phyloP scores from a whole-genome alignment of 2,329 filamentous ascomycete genomes.

The Ceratocystiopsis minuta region DNA sequence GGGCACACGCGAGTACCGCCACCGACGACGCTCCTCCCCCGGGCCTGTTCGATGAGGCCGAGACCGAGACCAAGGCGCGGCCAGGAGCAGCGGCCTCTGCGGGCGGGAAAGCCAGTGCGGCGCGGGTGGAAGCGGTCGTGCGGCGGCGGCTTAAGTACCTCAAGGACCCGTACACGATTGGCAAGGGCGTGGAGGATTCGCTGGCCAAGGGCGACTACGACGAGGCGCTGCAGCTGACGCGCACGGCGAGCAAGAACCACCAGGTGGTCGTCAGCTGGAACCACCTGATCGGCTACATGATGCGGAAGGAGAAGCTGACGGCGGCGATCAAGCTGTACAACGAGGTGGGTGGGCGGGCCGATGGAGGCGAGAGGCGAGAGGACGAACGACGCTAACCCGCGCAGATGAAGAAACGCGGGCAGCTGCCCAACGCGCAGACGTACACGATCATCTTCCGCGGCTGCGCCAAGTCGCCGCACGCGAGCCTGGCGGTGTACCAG shows the following conservation, averaged over 20 bases:
- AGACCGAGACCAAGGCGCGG: too few relatives aligned
- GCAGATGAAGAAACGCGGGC: slow-evolving; percentile 86
- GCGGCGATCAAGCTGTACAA: slow-evolving; percentile 71
- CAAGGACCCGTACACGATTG: slow-evolving; percentile 55
- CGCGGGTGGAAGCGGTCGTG: neutral
- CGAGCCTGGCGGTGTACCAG: slow-evolving; percentile 42
- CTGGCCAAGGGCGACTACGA: slow-evolving; percentile 41
- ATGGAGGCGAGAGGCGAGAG: too few relatives aligned
- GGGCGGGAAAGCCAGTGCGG: neutral
- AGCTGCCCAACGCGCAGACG: slow-evolving; percentile 63
- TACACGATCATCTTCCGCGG: slow-evolving; percentile 72
- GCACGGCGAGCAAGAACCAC: slow-evolving; percentile 46
- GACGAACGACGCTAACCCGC: neutral
- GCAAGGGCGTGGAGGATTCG: slow-evolving; percentile 43
- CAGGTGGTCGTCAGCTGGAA: slow-evolving; percentile 74
- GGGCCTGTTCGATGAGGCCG: too few relatives aligned
- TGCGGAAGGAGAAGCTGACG: slow-evolving; percentile 41
- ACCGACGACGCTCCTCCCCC: too few relatives aligned
- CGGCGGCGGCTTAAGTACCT: slow-evolving; percentile 23
- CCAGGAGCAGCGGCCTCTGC: too few relatives aligned
- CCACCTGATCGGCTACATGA: slow-evolving; percentile 53
- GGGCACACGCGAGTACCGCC: too few relatives aligned
- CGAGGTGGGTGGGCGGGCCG: slow-evolving; percentile 36
- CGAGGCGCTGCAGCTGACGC: slow-evolving; percentile 50
- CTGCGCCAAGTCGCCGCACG: slow-evolving; percentile 41